Base-by-base conservation (phyloP, 1,284 basidiomycete genomes). In the Dichomitus squalens region DNA sequence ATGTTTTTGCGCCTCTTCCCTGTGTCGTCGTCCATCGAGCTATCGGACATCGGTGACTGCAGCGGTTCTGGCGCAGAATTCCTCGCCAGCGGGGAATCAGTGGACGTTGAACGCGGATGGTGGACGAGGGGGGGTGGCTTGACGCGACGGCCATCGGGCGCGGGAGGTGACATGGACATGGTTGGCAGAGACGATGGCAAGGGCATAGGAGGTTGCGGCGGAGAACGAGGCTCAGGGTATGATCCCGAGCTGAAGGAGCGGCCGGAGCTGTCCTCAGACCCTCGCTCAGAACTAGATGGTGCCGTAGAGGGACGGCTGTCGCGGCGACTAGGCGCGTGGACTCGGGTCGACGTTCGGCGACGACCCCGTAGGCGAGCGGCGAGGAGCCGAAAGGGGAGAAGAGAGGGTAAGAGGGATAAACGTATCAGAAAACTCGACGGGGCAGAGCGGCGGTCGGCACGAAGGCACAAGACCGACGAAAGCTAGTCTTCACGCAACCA, bases 231-330 rank as follows among this genome's bases (percentile, higher is more conserved):
- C 27, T 57, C 58, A 12, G 40, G 41, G 38, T 35, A 35, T 7
- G 49, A 38, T 4, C 21, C 48, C 9, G 31, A 50, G 39, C 53
- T 48, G 29, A 58, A 31, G 14, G 58, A 60, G 29, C 34, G 40
- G 7, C 61, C 46, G 2, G 58, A 50, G 2, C 58, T 51, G 18
- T 52, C 53, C 21, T 41, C 51, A 21, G 60, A 61, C 14, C 31
- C 46, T 5, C 35, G 20, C 4, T 58, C 61, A 3, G 53, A 40
- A 31, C 36, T 60, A 6, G 76, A 76, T 7, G 75, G 76, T 7
- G 79, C 77, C n/a, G 79, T 80, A 3, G 78, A 73, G 33, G 79
- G 78, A 25, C 78, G 69, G n/a, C n/a, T n/a, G n/a, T n/a, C n/a
- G n/a, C n/a, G n/a, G n/a, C n/a, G n/a, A n/a, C n/a, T n/a, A n/a